Conservation (phyloP, 257 asterid genomes). For the Galeopsis tetrahit region DNA sequence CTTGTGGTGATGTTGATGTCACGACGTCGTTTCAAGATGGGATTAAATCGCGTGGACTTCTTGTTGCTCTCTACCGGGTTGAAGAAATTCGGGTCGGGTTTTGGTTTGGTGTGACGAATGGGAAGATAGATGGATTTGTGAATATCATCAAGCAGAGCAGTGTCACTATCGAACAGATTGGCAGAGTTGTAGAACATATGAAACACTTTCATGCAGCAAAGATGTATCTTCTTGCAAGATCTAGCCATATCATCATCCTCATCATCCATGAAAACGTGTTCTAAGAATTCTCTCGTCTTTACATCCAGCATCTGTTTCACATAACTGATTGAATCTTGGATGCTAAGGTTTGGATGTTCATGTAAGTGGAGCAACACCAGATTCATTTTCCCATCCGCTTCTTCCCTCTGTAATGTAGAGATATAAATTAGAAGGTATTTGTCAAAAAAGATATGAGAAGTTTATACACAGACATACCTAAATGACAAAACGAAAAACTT, state of each 20-base stretch:
- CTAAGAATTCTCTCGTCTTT: conserved; percentile 49
- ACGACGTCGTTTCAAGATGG: background rate
- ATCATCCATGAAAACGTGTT: conserved; percentile 38
- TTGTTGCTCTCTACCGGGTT: conserved; percentile 11
- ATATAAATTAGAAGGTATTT: too few relatives aligned
- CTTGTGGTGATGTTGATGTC: background rate
- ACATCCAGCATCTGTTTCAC: conserved; percentile 35
- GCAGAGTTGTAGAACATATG: conserved; percentile 59
- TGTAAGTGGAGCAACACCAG: conserved; percentile 50
- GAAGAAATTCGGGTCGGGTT: conserved; percentile 19
- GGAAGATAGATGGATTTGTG: conserved; percentile 60
- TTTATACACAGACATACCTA: too few relatives aligned
- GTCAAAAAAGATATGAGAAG: too few relatives aligned
- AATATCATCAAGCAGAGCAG: conserved; percentile 51
- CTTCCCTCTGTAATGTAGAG: conserved; percentile 50
- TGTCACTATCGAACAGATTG: conserved; percentile 50
- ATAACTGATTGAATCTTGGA: conserved; percentile 47
- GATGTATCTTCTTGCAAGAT: conserved; percentile 48
- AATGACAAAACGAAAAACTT: too few relatives aligned
- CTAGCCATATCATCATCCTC: conserved; percentile 34
- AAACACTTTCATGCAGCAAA: conserved; percentile 53
- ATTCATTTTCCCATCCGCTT: conserved; percentile 58
- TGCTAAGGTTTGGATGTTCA: conserved; percentile 35
- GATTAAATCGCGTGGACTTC: conserved; percentile 1
- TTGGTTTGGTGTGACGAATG: conserved; percentile 21